Base-by-base conservation (phyloP, 192 early-diverging fungal species). In the Lobosporangium transversale region DNA sequence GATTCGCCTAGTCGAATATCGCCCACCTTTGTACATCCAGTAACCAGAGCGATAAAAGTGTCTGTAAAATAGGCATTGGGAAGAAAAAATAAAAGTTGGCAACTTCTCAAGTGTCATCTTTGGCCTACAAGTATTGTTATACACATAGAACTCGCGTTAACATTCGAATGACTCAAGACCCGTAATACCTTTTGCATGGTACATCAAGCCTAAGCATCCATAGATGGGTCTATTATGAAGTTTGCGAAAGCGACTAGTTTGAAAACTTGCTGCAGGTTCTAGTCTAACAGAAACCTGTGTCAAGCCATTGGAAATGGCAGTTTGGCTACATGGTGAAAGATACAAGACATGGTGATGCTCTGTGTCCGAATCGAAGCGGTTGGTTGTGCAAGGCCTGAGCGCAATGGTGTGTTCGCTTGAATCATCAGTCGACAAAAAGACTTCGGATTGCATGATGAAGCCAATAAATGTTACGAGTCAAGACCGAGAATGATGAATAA, bases 31-130 rank as follows among this genome's bases (percentile, higher is more conserved):
- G 81, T 58, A 66, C 90, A 91, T 42, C 87, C 87, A 26, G 90
- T 91, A 23, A 91, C 82, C 20, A 92, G 80, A 2, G 87, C 88
- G 55, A 92, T 61, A 64, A 91, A 92, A 17, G 86, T 89, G 59
- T 94, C 92, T 85, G 64, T n/a, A n/a, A n/a, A n/a, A n/a, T n/a
- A n/a, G n/a, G n/a, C n/a, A n/a, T n/a, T n/a, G n/a, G n/a, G n/a
- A n/a, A n/a, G n/a, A n/a, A n/a, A n/a, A n/a, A n/a, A n/a, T n/a
- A n/a, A n/a, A n/a, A n/a, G n/a, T n/a, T n/a, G n/a, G n/a, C n/a
- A n/a, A n/a, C n/a, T n/a, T n/a, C n/a, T n/a, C n/a, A n/a, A n/a
- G n/a, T n/a, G n/a, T n/a, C n/a, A n/a, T n/a, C n/a, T n/a, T n/a
- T n/a, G n/a, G n/a, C n/a, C n/a, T n/a, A n/a, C n/a, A n/a, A n/a